Base-by-base conservation (phyloP, 768 basidiomycete genomes). In the Boletellus ananiceps region DNA sequence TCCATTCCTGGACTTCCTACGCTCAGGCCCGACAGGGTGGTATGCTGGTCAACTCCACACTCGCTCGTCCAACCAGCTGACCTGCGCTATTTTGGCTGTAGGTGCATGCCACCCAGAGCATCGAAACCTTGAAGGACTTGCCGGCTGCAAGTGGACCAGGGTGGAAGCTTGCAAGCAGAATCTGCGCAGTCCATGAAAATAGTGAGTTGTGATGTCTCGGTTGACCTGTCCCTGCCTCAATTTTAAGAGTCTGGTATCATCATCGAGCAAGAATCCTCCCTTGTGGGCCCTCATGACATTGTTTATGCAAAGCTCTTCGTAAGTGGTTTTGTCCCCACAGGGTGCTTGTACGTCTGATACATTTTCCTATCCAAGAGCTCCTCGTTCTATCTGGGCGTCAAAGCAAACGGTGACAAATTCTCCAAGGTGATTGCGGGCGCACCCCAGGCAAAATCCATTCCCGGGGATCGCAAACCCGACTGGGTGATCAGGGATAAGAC, bases 91-190 rank as follows among this genome's bases (percentile, higher is more conserved):
- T 40, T 31, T 11, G n/a, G 31, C 14, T 14, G 11, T 40, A 89
- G 85, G 83, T 90, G 4, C 90, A 93, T 59, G 90, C 72, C 5
- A 81, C 81, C 11, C 89, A 92, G 64, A 82, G 80, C 7, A 87
- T 93, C 50, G 82, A 93, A 65, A 77, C 91, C 25, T 61, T 93
- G 51, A 86, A 82, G 64, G 79, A 83, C n/a, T 71, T 94, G 42
- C 91, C 91, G 0, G 65, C 76, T 0, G 83, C 81, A 31, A 86
- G 84, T 52, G 89, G 89, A 8, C 71, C 79, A 2, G 92, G 88
- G 8, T 94, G 91, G 91, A 85, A 74, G 49, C 74, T 84, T 62
- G 82, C 77, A 56, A 73, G 73, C 50, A 76, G 82, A 49, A 75
- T 89, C 42, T 78, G 79, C 1, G 87, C 82, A 27, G 74, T 93